Conservation (phyloP, 1,139 yeast genomes). For the Suzukiozyma palmioleophila region DNA sequence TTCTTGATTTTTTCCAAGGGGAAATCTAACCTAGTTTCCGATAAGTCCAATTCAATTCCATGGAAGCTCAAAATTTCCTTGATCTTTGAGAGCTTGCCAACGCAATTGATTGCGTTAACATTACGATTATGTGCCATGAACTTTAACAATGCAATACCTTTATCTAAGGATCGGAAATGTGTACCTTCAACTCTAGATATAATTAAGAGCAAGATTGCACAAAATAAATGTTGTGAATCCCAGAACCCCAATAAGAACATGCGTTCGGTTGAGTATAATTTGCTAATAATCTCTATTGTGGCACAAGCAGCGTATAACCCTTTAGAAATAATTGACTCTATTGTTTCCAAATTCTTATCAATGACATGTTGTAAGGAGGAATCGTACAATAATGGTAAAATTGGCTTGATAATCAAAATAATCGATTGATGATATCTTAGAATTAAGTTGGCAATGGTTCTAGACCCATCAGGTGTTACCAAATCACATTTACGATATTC, state of each 20-base stretch:
- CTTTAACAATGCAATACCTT: constrained; percentile 31
- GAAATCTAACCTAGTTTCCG: constrained; percentile 1
- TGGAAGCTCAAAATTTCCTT: constrained; percentile 11
- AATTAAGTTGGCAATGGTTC: constrained; percentile 35
- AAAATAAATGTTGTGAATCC: constrained; percentile 49
- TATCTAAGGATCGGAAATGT: constrained; percentile 23
- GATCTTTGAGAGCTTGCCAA: constrained; percentile 20
- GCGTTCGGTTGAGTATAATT: constrained; percentile 30
- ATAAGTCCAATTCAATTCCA: constrained; percentile 11
- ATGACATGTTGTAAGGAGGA: constrained; percentile 21
- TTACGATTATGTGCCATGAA: constrained; percentile 40
- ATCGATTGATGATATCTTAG: constrained; percentile 47
- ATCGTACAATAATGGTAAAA: constrained; percentile 39
- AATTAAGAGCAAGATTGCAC: constrained; percentile 37
- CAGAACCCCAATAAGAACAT: constrained; percentile 47
- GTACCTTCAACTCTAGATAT: constrained; percentile 34
- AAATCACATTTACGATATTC: constrained; percentile 20
- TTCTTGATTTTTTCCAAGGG: constrained; percentile 1
- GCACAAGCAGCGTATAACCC: constrained; percentile 38
- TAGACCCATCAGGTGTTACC: constrained; percentile 16
- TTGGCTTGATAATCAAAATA: constrained; percentile 42
- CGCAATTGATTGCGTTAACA: constrained; percentile 34
- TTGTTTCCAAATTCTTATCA: constrained; percentile 21
- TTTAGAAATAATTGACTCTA: constrained; percentile 31
- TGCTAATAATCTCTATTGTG: constrained; percentile 35